Evolutionary conservation across 2,329 filamentous ascomycete genomes (phyloP).

Genomic region (Botrytis tulipae): DNA sequence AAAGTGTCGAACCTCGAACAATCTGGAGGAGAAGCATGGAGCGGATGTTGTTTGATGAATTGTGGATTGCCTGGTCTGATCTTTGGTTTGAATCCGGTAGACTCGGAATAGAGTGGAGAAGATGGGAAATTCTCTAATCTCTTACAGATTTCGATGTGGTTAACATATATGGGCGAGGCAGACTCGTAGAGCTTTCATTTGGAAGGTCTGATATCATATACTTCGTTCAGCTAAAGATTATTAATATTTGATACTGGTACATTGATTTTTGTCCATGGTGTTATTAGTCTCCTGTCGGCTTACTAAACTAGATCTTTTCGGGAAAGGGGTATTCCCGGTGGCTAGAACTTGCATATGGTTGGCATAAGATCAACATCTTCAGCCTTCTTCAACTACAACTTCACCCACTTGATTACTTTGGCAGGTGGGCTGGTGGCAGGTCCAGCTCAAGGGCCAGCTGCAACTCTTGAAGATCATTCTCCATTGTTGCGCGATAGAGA

Average conservation of each 20-base stretch:
- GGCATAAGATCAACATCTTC: neutral
- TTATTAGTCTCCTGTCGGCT: neutral
- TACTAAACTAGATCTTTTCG: neutral
- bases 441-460: neutral
- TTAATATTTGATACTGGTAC: neutral
- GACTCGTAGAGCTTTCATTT: neutral
- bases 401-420: neutral
- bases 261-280: neutral
- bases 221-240: neutral
- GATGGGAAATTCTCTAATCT: neutral
- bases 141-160: neutral
- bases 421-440: neutral
- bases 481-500: neutral
- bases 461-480: slow-evolving; percentile 13
- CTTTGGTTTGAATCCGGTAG: neutral
- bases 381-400: neutral
- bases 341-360: neutral
- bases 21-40: slow-evolving; percentile 2
- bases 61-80: slow-evolving; percentile 4
- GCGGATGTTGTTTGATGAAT: slow-evolving; percentile 12
- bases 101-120: slow-evolving; percentile 7
- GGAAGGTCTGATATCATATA: neutral
- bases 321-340: slow-evolving; percentile 4
- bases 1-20: neutral
- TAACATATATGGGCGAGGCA: neutral